Evolutionary conservation across 2,329 filamentous ascomycete genomes (phyloP), one percentile per base, ranked within the genome.

Genomic region (Sphaerulina populicola): DNA sequence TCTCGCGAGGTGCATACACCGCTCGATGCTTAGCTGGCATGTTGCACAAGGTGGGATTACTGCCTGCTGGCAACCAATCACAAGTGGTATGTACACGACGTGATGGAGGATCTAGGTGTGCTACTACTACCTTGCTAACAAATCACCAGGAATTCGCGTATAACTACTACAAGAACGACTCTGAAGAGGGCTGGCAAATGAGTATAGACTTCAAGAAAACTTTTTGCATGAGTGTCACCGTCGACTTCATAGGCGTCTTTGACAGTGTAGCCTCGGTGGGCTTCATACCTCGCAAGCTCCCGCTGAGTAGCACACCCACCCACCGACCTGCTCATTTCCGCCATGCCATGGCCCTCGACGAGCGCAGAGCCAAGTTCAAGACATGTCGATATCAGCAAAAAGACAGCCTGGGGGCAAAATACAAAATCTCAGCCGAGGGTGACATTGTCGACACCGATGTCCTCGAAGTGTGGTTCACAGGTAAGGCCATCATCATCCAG

Each of bases 11-110:
- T 11, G 71, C 74, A 4, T 77, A 77, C 47, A 77, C 74, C 1
- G 74, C 74, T 12, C 68, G 74, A 3, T 77, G 75, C 48, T 63
- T 77, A 3, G 65, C 68, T 27, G 70, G 69, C 2, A 72, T 72
- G 69, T 60, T 72, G 6, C 69, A 72, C 59, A 72, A 72, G 55
- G 69, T 72, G 23, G 69, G 70, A 5, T 57, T 67, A 2, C 47
- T 68, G 2, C 65, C 65, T 27, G 60, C 63, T 4, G 66, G 54
- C 48, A 73, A 64, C 59, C 58, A 44, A 0, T 62, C 65, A 2
- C 71, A 72, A 50, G 59, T 74, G 9, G 46, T 48, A 31, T 37
- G 46, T 36, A 14, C n/a, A 18, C 23, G 23, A 27, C 23, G 23
- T 27, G 33, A 14, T 21, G 12, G 6, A n/a, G 18, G 18, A 18